Evolutionary conservation across 73 alveolate genomes (phyloP).

Genomic region (Diophrys appendiculata): DNA sequence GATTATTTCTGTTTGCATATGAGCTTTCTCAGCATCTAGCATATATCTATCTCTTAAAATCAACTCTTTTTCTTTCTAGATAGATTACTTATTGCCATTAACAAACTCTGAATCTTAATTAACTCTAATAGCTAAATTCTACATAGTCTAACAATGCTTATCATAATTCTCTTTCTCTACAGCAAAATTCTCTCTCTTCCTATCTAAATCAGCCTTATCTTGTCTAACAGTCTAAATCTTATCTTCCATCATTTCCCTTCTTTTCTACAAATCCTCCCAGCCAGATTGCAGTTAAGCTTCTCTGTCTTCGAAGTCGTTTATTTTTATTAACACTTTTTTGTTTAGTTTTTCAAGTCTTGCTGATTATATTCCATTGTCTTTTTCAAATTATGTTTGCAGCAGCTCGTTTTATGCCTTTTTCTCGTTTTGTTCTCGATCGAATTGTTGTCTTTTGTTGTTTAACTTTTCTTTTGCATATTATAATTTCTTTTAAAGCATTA

Average conservation of each 20-base stretch:
- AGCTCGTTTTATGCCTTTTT: background rate
- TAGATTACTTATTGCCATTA: background rate
- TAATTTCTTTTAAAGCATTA: background rate
- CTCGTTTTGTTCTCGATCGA: background rate
- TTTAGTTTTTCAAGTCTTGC: background rate
- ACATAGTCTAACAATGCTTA: background rate
- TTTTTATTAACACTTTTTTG: background rate
- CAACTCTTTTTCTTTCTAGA: slow-evolving; percentile 3
- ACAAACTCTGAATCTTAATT: background rate
- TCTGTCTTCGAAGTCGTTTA: slow-evolving; percentile 8
- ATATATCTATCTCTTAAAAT: background rate
- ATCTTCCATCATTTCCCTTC: background rate
- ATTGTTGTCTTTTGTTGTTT: background rate
- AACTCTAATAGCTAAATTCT: background rate
- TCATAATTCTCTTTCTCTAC: background rate
- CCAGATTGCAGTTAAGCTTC: background rate
- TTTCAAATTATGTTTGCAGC: background rate
- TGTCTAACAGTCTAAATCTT: slow-evolving; percentile 5
- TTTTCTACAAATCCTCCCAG: background rate
- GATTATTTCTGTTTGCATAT: slow-evolving; percentile 4
- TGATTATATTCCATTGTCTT: background rate
- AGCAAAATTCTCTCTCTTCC: background rate
- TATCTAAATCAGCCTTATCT: background rate
- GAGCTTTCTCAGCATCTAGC: slow-evolving; percentile 16
- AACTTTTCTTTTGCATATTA: slow-evolving; percentile 6